These are phyloP conservation scores for Salvia hispanica DNA, from an alignment of 257 asterid species.

Conservation along the genomic window DNA sequence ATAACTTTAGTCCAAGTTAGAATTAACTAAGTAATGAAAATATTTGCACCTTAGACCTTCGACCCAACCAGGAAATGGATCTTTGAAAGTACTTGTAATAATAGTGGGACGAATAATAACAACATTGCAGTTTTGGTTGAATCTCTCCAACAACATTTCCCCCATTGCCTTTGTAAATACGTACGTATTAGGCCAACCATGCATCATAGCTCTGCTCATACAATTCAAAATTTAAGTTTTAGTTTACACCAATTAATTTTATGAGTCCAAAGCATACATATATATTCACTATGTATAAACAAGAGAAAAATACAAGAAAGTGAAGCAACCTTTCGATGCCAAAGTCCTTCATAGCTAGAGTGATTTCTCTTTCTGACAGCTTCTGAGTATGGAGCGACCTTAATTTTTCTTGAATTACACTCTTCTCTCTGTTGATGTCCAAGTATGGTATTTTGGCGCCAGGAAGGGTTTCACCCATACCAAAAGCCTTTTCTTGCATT, in stretches of 20 bases:
- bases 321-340: conserved; percentile 55
- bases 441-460: conserved; percentile 43
- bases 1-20: too few relatives aligned
- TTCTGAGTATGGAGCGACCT: conserved; percentile 35
- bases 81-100: conserved; percentile 53
- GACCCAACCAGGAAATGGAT: conserved; percentile 70
- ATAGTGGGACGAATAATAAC: conserved; percentile 61
- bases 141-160: conserved; percentile 52
- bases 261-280: too few relatives aligned
- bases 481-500: conserved; percentile 42
- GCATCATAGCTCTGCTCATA: conserved; percentile 46
- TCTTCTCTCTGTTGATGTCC: conserved; percentile 50
- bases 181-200: conserved; percentile 85
- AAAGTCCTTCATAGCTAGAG: conserved; percentile 51
- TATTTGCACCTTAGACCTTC: conserved; percentile 53
- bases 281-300: too few relatives aligned
- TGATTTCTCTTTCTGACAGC: conserved; percentile 37
- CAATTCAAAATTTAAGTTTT: neutral
- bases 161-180: conserved; percentile 74
- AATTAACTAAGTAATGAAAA: neutral
- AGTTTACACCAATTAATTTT: neutral
- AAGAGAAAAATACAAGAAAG: too few relatives aligned
- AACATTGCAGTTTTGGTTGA: conserved; percentile 38
- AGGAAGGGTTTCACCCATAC: conserved; percentile 48
- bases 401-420: conserved; percentile 44